Evolutionary conservation across 257 asterid species (phyloP), one percentile per base, ranked within the genome.

Genomic region (Parsonsia alboflavescens): DNA sequence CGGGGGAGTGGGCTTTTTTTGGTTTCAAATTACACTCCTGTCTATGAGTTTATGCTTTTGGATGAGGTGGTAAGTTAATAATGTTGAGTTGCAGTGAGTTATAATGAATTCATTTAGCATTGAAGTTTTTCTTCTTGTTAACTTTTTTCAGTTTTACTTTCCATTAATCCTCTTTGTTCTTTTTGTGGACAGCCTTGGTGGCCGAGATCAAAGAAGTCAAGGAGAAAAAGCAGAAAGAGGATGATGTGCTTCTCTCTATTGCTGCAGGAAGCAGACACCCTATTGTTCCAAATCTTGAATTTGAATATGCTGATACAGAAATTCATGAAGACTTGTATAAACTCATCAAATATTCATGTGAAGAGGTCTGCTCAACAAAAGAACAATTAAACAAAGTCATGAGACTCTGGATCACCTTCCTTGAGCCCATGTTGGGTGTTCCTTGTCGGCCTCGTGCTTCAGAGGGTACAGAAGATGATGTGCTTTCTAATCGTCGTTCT

Each of bases 291-390:
- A 82, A 95, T 87, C 84, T 95, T 78, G 96, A 89, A 78, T 95
- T 84, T 80, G 96, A 89, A 77, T 92, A 86, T 83, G 59, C 85
- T 57, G 96, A 95, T 83, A 41, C 80, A 73, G 96, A 89, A 75
- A 84, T 93, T 82, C 96, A 95, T 70, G 97, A 93, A 76, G 97
- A 89, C 80, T 72, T 95, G 80, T 91, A 86, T 78, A 89, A 88
- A 84, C 91, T 95, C 73, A 86, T 95, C 72, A 86, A 85, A 80
- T 92, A 89, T 82, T 95, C 99, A 1, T 91, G 96, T 78, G 94
- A 95, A 77, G 99, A 95, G 87, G 85, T 95, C 80, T 95, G 97
- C 87, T 86, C 99, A 59, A 87, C 93, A 19, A 89, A 95, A 85
- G 99, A 95, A 74, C 99, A 95, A 79, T 75, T 82, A 44, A 86